Evolutionary conservation across 805 yeast genomes (phyloP).

Genomic region (Candida easanensis): DNA sequence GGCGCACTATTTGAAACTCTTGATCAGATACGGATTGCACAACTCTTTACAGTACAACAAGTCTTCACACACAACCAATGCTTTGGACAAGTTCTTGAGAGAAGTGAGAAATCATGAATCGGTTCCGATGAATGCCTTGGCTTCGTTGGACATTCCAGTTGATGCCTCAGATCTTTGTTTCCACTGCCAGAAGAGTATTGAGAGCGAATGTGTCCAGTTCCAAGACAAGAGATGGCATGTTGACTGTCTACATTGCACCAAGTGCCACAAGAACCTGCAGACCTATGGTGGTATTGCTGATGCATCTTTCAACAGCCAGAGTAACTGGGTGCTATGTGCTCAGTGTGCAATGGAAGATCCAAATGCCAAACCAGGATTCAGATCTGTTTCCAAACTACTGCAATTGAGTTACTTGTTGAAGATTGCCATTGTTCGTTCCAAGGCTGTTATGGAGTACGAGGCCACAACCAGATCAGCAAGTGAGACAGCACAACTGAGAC

Average conservation of each 20-base stretch:
- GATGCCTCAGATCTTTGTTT: conserved; percentile 76
- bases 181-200: conserved; percentile 71
- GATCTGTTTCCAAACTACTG: conserved; percentile 58
- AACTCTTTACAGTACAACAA: conserved; percentile 71
- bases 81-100: conserved; percentile 60
- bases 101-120: conserved; percentile 47
- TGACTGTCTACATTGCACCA: conserved; percentile 65
- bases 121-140: conserved; percentile 33
- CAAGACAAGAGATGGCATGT: conserved; percentile 77
- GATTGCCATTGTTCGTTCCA: conserved; percentile 79
- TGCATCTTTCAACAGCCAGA: conserved; percentile 38
- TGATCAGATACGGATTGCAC: conserved; percentile 76
- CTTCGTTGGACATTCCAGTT: conserved; percentile 44
- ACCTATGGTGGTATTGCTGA: conserved; percentile 40
- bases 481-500: conserved; percentile 4
- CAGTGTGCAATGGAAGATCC: conserved; percentile 56
- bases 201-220: conserved; percentile 70
- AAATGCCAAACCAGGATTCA: conserved; percentile 53
- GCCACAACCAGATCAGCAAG: conserved; percentile 7
- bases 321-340: conserved; percentile 49
- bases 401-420: conserved; percentile 77
- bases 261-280: conserved; percentile 46
- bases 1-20: conserved; percentile 87
- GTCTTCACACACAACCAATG: conserved; percentile 51
- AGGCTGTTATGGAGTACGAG: conserved; percentile 51